Evolutionary conservation across 2,329 filamentous ascomycete genomes (phyloP), one percentile per base, ranked within the genome.

Genomic region (Beauveria sp.): DNA sequence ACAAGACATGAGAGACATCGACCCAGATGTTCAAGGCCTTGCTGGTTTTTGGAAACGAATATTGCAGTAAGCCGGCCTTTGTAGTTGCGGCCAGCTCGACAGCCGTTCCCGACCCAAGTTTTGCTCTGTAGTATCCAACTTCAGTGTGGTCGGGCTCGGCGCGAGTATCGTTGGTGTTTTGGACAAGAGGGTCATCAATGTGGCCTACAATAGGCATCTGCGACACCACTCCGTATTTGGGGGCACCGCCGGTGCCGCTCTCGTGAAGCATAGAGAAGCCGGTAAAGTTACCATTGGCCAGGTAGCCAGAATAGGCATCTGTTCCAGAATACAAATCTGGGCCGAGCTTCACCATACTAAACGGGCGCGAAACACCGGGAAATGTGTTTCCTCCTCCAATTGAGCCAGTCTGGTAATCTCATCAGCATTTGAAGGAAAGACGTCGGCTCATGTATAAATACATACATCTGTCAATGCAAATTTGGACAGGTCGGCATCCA

Each of bases 161-260:
- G 72, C 87, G 80, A 0, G 78, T 79, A 26, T 85, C 77, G n/a
- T 80, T 83, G 40, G 83, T 75, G 64, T 82, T 74, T 64, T 83
- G 79, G 5, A 73, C 76, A 26, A 88, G 72, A 2, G 85, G 85
- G 62, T 88, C 80, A 8, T 66, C 67, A 48, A 85, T 71, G 18
- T 69, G 69, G 0, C 82, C 83, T 0, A 80, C 67, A 1, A 83
- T 71, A 0, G 83, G 85, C 71, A 87, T 77, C 70, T 87, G 84
- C 1, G 82, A 76, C 38, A 87, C 81, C 1, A 88, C 84, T 5
- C 87, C 87, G 64, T 89, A 90, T 70, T 89, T 89, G 1, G 87
- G 85, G 1, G 84, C 85, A 1, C 87, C 87, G 8, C 87, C 87
- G 0, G 86, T 90, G 3, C 86, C 86, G 64, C 81, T 83, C 68